Evolutionary conservation across 129 eudicot species (phyloP).

Genomic region (Deinandra increscens): DNA sequence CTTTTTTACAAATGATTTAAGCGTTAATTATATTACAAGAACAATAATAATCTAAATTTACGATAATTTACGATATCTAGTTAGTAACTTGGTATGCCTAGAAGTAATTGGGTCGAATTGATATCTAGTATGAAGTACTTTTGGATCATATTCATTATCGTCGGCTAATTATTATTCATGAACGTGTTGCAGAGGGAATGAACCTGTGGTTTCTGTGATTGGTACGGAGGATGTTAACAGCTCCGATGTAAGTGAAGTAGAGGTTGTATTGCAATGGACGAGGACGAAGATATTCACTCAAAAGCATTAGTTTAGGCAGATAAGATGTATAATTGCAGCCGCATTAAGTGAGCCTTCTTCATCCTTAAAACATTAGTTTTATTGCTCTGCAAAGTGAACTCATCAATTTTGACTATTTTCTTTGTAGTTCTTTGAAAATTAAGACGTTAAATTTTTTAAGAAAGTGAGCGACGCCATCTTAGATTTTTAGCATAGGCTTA

Average conservation of each 20-base stretch:
- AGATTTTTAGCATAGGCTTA: too few species aligned
- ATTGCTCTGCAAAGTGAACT: background rate
- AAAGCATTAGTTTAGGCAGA: constrained; percentile 6
- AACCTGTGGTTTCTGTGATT: constrained; percentile 21
- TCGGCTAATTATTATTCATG: background rate
- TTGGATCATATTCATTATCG: background rate
- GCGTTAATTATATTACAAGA: background rate
- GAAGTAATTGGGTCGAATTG: background rate
- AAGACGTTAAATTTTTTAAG: too few species aligned
- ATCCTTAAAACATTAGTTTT: constrained; percentile 1
- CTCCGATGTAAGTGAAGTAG: constrained; percentile 20
- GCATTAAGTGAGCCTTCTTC: constrained; percentile 17
- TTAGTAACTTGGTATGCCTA: too few species aligned
- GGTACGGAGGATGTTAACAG: background rate
- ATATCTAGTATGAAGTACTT: background rate
- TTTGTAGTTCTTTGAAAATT: too few species aligned
- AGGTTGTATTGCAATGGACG: constrained; percentile 14
- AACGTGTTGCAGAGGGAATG: constrained; percentile 28
- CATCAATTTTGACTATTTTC: background rate
- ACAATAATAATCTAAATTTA: background rate
- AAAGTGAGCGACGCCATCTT: too few species aligned
- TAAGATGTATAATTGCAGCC: constrained; percentile 17
- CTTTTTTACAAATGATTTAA: background rate
- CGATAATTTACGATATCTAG: too few species aligned
- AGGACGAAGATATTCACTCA: constrained; percentile 8